These are phyloP conservation scores for Daldinia caldariorum DNA, from an alignment of 495 filamentous ascomycete species.

Conservation along the genomic window DNA sequence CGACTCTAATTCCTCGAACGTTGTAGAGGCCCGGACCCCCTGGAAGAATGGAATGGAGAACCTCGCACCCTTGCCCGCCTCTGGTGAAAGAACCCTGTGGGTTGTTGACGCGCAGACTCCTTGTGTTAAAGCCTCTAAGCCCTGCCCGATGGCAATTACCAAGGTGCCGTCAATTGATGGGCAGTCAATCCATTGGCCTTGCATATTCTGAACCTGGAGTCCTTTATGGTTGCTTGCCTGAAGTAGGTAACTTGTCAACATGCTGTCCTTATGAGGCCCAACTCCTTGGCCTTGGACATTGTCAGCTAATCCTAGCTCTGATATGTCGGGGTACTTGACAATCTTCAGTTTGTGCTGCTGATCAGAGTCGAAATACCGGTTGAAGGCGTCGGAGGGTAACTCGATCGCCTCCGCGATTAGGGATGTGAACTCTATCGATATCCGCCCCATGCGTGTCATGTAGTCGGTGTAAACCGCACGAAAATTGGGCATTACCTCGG, in stretches of 20 bases:
- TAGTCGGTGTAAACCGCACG: slow-evolving; percentile 75
- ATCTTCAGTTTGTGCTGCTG: slow-evolving; percentile 95
- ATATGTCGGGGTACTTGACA: slow-evolving; percentile 81
- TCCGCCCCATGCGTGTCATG: slow-evolving; percentile 73
- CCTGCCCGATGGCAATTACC: slow-evolving; percentile 93
- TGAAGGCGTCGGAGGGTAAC: slow-evolving; percentile 75
- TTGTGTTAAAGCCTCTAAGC: slow-evolving; percentile 87
- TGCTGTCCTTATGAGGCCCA: slow-evolving; percentile 93
- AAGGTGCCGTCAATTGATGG: slow-evolving; percentile 70
- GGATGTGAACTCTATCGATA: slow-evolving; percentile 80
- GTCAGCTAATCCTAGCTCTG: slow-evolving; percentile 53
- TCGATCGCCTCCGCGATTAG: slow-evolving; percentile 89
- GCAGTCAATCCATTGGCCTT: slow-evolving; percentile 82
- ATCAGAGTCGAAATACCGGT: slow-evolving; percentile 78
- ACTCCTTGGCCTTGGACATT: slow-evolving; percentile 72
- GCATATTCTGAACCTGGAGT: slow-evolving; percentile 88
- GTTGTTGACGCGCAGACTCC: slow-evolving; percentile 89
- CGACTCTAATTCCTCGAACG: slow-evolving; percentile 72
- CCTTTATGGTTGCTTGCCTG: slow-evolving; percentile 83
- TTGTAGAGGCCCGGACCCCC: slow-evolving; percentile 82
- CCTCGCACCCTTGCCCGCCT: slow-evolving; percentile 72
- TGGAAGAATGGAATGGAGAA: slow-evolving; percentile 94
- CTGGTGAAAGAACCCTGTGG: slow-evolving; percentile 78
- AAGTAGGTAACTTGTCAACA: slow-evolving; percentile 86
- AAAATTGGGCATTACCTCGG: slow-evolving; percentile 74